Conservation (phyloP, 768 basidiomycete species). For the Amanita rimosa region DNA sequence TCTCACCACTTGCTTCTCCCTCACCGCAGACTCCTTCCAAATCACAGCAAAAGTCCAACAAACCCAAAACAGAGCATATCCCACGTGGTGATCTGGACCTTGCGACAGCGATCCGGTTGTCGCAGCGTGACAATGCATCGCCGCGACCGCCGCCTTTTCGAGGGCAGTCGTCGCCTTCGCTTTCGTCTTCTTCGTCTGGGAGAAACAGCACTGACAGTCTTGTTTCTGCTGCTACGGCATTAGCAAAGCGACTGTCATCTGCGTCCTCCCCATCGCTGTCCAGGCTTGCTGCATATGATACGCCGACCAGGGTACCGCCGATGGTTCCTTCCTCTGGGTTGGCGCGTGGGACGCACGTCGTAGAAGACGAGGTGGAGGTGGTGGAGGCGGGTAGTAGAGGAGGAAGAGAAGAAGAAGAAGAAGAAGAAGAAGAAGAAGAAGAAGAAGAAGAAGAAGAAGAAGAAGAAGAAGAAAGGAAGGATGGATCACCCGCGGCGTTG, state of each 20-base stretch:
- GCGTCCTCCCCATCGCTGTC: neutral
- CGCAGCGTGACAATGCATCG: constrained; percentile 1
- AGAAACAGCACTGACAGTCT: neutral
- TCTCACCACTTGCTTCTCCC: no score
- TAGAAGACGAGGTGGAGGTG: no score
- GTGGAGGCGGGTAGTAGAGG: neutral
- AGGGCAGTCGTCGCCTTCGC: no score
- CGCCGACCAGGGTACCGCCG: neutral
- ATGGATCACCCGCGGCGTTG: neutral
- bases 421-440: neutral
- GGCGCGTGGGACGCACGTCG: no score
- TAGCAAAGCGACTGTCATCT: neutral
- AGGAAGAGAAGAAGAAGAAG: neutral
- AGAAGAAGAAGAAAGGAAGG: neutral
- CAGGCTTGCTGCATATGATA: neutral
- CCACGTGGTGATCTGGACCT: neutral
- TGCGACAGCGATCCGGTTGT: constrained; percentile 3
- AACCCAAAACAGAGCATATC: neutral
- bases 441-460: neutral
- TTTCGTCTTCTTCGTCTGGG: neutral
- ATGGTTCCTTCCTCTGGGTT: neutral
- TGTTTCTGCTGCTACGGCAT: neutral
- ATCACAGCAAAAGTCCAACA: no score
- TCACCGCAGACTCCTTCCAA: no score
- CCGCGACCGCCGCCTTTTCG: neutral